Percentiles rank a stretch among this genome's conserved stretches.
Conservation (phyloP, 805 yeast genomes). For the Lachancea fermentati region DNA sequence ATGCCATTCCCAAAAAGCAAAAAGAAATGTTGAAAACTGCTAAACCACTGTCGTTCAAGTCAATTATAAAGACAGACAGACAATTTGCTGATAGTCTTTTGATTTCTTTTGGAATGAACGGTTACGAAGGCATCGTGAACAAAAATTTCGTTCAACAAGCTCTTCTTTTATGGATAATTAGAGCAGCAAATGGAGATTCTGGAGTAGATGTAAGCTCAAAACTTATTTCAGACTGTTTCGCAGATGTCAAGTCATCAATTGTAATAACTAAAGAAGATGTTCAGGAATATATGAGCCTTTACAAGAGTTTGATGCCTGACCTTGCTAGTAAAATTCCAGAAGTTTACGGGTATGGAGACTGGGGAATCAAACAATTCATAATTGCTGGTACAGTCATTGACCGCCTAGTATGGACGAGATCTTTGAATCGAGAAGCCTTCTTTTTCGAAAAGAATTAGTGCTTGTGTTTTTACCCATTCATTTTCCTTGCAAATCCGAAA, state of each 20-base stretch:
- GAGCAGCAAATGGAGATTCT: constrained; percentile 39
- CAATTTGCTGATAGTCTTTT: constrained; percentile 49
- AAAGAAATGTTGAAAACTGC: constrained; percentile 43
- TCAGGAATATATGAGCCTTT: constrained; percentile 46
- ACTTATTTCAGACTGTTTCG: constrained; percentile 43
- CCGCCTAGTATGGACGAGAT: constrained; percentile 41
- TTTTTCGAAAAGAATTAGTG: constrained; percentile 29
- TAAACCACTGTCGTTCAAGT: constrained; percentile 46
- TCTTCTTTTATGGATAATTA: constrained; percentile 56
- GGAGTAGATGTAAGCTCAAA: constrained; percentile 39
- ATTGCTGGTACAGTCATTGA: constrained; percentile 50
- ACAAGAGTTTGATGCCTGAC: constrained; percentile 48
- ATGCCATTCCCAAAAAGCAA: constrained; percentile 26
- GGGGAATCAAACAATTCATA: constrained; percentile 39
- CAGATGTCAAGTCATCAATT: constrained; percentile 33
- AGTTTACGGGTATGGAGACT: constrained; percentile 44
- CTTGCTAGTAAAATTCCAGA: constrained; percentile 49
- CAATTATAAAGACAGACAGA: constrained; percentile 50
- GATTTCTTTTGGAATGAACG: constrained; percentile 50
- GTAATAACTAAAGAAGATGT: constrained; percentile 49
- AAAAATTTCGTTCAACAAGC: constrained; percentile 51
- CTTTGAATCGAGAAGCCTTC: constrained; percentile 33
- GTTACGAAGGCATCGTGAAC: constrained; percentile 45
- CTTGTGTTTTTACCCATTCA: too few relatives aligned
- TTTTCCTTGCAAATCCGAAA: too few relatives aligned